phyloP scores from a whole-genome alignment of 306 rosid species.

The Sophora flavescens region DNA sequence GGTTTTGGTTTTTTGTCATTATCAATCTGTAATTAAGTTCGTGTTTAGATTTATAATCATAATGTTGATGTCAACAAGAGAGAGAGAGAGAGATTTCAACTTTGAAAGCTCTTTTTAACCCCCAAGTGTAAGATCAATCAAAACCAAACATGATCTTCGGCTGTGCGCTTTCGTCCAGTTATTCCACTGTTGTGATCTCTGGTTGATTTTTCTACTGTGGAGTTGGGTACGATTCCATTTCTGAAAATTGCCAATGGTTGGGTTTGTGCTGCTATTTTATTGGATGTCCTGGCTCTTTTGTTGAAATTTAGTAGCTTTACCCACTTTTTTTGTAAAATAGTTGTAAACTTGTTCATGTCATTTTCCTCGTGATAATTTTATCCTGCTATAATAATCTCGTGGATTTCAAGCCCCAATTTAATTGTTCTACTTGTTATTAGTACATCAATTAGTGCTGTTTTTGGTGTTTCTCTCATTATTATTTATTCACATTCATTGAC shows the following conservation, averaged over 20 bases:
- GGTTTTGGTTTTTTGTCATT: neutral
- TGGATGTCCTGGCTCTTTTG: neutral
- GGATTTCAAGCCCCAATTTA: neutral
- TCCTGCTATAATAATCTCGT: neutral
- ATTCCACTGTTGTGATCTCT: neutral
- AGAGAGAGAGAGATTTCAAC: too few relatives aligned
- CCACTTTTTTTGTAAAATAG: neutral
- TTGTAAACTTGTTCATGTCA: slow-evolving; percentile 32
- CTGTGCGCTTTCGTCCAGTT: slow-evolving; percentile 19
- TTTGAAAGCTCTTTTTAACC: too few relatives aligned
- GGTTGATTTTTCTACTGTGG: neutral
- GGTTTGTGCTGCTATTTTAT: slow-evolving; percentile 1
- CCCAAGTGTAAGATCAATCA: too few relatives aligned
- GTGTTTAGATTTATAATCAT: too few relatives aligned
- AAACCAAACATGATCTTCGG: neutral
- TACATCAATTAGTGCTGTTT: too few relatives aligned
- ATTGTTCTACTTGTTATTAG: too few relatives aligned
- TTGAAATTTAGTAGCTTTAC: slow-evolving; percentile 24
- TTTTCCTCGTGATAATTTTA: slow-evolving; percentile 28
- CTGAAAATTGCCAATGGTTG: slow-evolving; percentile 24
- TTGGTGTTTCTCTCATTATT: neutral
- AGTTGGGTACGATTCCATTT: slow-evolving; percentile 18
- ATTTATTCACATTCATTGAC: slow-evolving; percentile 38
- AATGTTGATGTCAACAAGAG: too few relatives aligned
- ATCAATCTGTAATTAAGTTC: neutral